phyloP scores from a whole-genome alignment of 169 alveolate genomes.

The Plasmodium coatneyi region DNA sequence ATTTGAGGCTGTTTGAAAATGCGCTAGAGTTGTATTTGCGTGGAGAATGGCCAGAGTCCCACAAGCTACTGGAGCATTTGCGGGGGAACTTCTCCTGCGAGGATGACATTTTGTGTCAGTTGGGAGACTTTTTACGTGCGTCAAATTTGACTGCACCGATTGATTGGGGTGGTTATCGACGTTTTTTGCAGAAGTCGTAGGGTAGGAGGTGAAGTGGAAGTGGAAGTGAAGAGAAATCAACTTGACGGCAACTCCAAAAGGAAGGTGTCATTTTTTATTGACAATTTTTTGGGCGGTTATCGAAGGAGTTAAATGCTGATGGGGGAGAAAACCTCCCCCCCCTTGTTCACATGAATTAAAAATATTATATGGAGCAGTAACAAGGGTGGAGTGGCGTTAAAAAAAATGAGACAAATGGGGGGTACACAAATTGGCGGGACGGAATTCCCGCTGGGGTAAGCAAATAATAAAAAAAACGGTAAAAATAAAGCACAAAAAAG shows the following conservation, averaged over 20 bases:
- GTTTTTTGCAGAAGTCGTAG: conserved; percentile 86
- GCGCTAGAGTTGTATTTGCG: conserved; percentile 84
- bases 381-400: neutral
- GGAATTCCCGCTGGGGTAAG: neutral
- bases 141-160: conserved; percentile 83
- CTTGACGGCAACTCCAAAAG: neutral
- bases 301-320: neutral
- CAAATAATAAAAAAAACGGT: neutral
- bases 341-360: neutral
- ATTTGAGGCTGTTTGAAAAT: conserved; percentile 80
- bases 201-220: no score
- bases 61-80: conserved; percentile 77
- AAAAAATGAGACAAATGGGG: neutral
- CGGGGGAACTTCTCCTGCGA: conserved; percentile 86
- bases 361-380: neutral
- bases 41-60: conserved; percentile 89
- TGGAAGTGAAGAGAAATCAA: neutral
- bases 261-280: neutral
- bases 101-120: conserved; percentile 76
- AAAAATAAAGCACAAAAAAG: neutral
- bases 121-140: conserved; percentile 84
- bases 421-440: neutral
- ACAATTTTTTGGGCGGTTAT: neutral
- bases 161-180: conserved; percentile 93
- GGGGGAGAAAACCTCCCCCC: neutral